These are phyloP conservation scores for Ceratobasidium sp. DNA, from an alignment of 1,284 basidiomycete genomes.

Conservation along the genomic window DNA sequence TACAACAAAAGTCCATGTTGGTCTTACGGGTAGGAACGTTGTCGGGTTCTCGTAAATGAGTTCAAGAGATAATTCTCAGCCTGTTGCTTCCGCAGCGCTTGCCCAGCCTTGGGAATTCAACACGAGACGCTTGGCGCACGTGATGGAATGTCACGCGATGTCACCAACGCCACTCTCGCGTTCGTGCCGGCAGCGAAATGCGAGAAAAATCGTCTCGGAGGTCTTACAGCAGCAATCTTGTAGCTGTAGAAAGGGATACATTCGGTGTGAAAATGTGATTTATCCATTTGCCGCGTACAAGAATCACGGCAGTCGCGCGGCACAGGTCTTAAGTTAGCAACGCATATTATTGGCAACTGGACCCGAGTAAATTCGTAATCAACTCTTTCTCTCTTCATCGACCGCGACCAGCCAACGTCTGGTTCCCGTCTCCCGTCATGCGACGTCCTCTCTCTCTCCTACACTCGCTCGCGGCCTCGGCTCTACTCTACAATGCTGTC, in stretches of 20 bases:
- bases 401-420: constrained; percentile 14
- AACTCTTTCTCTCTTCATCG: constrained; percentile 4
- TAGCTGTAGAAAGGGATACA: too few species aligned
- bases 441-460: constrained; percentile 15
- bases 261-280: too few species aligned
- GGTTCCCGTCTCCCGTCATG: constrained; percentile 18
- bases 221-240: too few species aligned
- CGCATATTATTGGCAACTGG: constrained; percentile 5
- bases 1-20: constrained; percentile 36
- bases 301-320: neutral
- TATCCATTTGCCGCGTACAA: too few species aligned
- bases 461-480: constrained; percentile 26
- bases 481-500: constrained; percentile 30
- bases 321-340: neutral
- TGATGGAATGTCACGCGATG: too few species aligned
- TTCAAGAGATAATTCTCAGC: neutral
- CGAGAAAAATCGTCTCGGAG: too few species aligned
- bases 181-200: too few species aligned
- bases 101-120: too few species aligned
- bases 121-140: too few species aligned
- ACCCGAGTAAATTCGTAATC: constrained; percentile 5
- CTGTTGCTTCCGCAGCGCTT: too few species aligned
- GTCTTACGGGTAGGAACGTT: too few species aligned
- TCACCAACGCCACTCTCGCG: too few species aligned
- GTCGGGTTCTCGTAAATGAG: neutral